Evolutionary conservation across 208 protist genomes (phyloP), one percentile per base, ranked within the genome.

Genomic region (Leishmania tarentolae): DNA sequence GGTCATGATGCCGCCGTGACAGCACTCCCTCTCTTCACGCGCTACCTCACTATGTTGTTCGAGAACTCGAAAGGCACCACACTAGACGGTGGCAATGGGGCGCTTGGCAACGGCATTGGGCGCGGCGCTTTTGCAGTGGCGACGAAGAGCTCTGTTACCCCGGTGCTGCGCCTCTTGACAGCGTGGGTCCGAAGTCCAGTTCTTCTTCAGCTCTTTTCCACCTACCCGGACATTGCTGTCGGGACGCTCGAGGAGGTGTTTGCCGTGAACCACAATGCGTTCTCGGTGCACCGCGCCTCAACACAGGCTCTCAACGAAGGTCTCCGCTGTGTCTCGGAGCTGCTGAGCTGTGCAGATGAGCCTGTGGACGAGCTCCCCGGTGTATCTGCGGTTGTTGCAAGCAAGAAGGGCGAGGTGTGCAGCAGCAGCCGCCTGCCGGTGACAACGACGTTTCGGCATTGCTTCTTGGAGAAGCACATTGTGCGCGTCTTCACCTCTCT

Each of bases 231-330:
- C 28, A 83, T 90, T 9, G 93, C 95, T 0, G 85, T 89, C 13
- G 84, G 81, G 28, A 93, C 90, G 53, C 88, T 97, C 37, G 76
- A 83, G 15, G 91, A 97, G 44, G 84, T 95, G n/a, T 97, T 97
- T 72, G 84, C 88, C n/a, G 75, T 89, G 40, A 89, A 78, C 57
- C 21, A 76, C 50, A 50, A 42, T 59, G 59, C 78, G 17, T 35
- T 69, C 15, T 76, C 83, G 11, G 76, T 90, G 40, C 87, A 91
- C 72, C 87, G 87, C 31, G 84, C 88, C 42, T 83, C 88, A 0
- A 76, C 76, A 5, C 78, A 88, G 42, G 76, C 86, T 28, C 72
- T 97, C 17, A 85, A 88, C 80, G 86, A 93, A 37, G 94, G 88
- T 59, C 84, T 97, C n/a, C 87, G 88, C 77, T 95, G 88, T 81